These are phyloP conservation scores for Chytridiales sp. DNA, from an alignment of 371 early-diverging fungal species.

Conservation along the genomic window DNA sequence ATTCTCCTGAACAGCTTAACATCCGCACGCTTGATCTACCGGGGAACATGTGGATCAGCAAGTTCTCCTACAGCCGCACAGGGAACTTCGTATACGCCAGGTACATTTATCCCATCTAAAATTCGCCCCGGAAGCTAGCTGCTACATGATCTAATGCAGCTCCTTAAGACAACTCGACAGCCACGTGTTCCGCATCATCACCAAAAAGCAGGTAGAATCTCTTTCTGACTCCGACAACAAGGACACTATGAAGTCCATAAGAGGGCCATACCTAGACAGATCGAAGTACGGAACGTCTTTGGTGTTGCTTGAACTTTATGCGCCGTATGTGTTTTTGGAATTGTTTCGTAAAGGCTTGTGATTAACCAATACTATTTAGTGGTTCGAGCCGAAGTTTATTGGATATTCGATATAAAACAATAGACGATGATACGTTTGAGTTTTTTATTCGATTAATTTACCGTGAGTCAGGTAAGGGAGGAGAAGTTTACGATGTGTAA, in stretches of 20 bases:
- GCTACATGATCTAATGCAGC: too few relatives aligned
- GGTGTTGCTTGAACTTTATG: conserved; percentile 3
- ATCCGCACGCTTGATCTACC: neutral
- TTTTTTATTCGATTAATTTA: neutral
- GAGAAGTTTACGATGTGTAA: too few relatives aligned
- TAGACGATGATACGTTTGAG: conserved; percentile 13
- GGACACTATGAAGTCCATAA: too few relatives aligned
- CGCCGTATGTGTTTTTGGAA: neutral
- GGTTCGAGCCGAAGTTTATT: neutral
- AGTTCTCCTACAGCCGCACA: conserved; percentile 1
- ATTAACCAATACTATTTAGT: neutral
- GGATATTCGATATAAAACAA: conserved; percentile 5
- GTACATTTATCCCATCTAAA: neutral
- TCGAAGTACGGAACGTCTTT: conserved; percentile 3
- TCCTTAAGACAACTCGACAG: conserved; percentile 4
- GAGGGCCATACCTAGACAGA: too few relatives aligned
- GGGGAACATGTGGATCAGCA: conserved; percentile 17
- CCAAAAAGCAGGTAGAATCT: neutral
- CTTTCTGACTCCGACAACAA: too few relatives aligned
- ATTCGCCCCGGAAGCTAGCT: too few relatives aligned
- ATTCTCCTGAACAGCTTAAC: neutral
- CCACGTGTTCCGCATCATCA: neutral
- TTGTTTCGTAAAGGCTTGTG: neutral
- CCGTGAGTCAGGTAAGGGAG: neutral
- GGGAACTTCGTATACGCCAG: conserved; percentile 2